These are phyloP conservation scores for Colletotrichum eremochloae DNA, from an alignment of 2,329 filamentous ascomycete species.

Conservation along the genomic window DNA sequence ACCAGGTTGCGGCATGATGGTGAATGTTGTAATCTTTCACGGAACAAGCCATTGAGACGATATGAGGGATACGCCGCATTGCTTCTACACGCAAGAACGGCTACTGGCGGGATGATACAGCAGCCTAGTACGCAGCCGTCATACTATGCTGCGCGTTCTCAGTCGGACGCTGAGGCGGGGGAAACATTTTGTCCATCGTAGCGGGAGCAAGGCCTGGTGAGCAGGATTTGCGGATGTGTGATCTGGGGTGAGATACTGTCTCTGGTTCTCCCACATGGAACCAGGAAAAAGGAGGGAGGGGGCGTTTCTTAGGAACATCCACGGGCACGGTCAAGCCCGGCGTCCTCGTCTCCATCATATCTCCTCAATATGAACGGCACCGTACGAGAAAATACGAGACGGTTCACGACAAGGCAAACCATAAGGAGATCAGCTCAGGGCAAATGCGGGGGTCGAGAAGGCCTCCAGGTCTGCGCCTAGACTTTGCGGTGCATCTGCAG, in stretches of 20 bases:
- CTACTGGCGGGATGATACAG: background rate
- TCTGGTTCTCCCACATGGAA: background rate
- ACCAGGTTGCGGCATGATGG: background rate
- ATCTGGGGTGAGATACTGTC: background rate
- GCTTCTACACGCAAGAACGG: background rate
- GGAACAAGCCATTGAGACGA: background rate
- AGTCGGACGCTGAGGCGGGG: constrained; percentile 1
- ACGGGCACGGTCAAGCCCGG: background rate
- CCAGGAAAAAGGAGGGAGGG: background rate
- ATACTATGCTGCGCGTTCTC: background rate
- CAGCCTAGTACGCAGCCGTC: background rate
- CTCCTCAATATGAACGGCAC: background rate
- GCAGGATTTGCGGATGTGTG: background rate
- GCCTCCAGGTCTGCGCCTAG: background rate
- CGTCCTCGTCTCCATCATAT: background rate
- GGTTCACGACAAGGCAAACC: background rate
- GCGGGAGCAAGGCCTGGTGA: background rate
- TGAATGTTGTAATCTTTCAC: background rate
- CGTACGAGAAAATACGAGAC: background rate
- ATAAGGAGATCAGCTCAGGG: background rate
- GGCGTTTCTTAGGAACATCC: background rate
- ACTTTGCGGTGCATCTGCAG: constrained; percentile 9
- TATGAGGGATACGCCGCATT: background rate
- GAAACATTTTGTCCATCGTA: background rate
- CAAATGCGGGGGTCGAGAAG: constrained; percentile 8